These are phyloP conservation scores for Sugiyamaella americana DNA, from an alignment of 805 yeast genomes.

Conservation along the genomic window DNA sequence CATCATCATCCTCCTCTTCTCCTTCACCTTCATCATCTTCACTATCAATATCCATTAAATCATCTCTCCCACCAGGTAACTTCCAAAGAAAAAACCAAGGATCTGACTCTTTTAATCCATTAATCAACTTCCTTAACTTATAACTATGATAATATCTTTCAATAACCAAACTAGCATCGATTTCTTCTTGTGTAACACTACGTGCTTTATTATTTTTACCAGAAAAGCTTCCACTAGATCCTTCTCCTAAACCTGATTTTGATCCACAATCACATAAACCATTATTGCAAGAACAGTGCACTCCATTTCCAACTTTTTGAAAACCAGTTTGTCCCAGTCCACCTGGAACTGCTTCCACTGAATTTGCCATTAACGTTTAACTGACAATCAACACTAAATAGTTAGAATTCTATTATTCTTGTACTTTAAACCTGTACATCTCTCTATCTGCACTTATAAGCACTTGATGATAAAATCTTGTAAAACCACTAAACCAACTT, in stretches of 20 bases:
- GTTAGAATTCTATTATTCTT: no score
- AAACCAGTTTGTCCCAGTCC: not conserved
- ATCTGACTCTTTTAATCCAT: slow-evolving; percentile 6
- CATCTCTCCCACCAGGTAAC: slow-evolving; percentile 1
- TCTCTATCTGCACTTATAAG: no score
- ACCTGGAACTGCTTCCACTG: not conserved
- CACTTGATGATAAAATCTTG: no score
- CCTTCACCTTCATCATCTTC: not conserved
- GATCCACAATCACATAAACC: no score
- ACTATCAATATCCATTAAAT: slow-evolving; percentile 5
- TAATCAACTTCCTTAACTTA: slow-evolving; percentile 13
- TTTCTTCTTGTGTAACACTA: not conserved
- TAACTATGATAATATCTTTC: slow-evolving; percentile 16
- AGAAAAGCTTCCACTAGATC: no score
- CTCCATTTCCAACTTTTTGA: not conserved
- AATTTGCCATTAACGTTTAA: not conserved
- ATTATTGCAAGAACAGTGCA: no score
- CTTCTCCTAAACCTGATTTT: no score
- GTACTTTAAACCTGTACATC: no score
- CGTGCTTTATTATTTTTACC: no score
- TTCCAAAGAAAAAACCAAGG: slow-evolving; percentile 21
- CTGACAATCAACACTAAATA: no score
- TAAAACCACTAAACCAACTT: no score
- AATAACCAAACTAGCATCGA: slow-evolving; percentile 12
- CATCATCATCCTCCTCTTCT: slow-evolving; percentile 2